Base-by-base conservation (phyloP, 1,139 yeast species). In the Taiozyma onychis region DNA sequence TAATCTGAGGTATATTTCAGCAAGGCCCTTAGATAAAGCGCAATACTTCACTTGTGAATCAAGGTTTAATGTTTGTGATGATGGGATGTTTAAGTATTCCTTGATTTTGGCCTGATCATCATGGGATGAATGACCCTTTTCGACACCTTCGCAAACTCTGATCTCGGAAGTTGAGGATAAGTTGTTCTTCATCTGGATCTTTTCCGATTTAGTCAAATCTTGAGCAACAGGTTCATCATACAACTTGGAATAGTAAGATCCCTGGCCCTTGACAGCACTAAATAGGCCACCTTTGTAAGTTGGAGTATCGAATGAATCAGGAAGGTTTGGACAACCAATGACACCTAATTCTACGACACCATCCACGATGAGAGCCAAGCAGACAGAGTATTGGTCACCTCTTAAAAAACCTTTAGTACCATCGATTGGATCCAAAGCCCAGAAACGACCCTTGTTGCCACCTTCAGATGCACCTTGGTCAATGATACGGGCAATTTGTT, bases 391-490 rank as follows among this genome's bases (percentile, higher is more conserved):
- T 67, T 93, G 99, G 55, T 91, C 98, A 43, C 96, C 96, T 64
- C 99, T 77, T 52, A 93, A 73, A 64, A 93, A 93, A 0, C 99
- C 99, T 66, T 91, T 91, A 22, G 99, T 93, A 16, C 99, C 99
- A 65, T 93, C 99, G 55, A 93, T 91, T 35, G 99, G 99, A 65
- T 93, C 99, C 62, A 93, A 72, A 0, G 98, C 96, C 99, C 99
- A 93, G 67, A 88, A 82, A 56, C 98, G 75, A 32, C 97, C 96
- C 44, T 69, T 73, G 39, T 72, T 60, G 4, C 97, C 96, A 49
- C 97, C 97, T 54, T 75, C 64, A 39, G 87, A 86, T 61, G 80
- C 77, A 44, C 98, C 98, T 54, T 75, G 70, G 66, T 91, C 97
- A 55, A 93, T 88, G 43, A 85, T 76, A 11, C 78, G 74, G 56